Evolutionary conservation across 1,284 basidiomycete species (phyloP).

Genomic region (Phellinidium pouzarii): DNA sequence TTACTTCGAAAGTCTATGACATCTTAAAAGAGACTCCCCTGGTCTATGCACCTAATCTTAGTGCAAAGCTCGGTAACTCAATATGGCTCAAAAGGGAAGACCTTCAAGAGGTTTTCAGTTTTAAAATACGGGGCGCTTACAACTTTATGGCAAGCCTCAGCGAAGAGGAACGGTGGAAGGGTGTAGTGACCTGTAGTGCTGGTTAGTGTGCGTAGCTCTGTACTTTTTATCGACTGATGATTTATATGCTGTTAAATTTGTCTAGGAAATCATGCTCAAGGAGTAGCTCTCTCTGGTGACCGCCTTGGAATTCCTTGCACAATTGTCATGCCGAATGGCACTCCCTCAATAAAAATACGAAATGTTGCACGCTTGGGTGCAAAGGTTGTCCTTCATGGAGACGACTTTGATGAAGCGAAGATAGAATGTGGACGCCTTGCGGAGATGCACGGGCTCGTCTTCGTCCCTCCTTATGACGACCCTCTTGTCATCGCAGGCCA

Average conservation of each 20-base stretch:
- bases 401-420: slow-evolving; percentile 96
- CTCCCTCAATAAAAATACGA: slow-evolving; percentile 92
- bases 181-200: slow-evolving; percentile 96
- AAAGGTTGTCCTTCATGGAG: slow-evolving; percentile 88
- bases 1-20: slow-evolving; percentile 92
- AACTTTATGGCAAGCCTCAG: slow-evolving; percentile 95
- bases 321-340: slow-evolving; percentile 96
- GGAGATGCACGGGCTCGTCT: slow-evolving; percentile 68
- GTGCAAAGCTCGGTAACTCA: slow-evolving; percentile 82
- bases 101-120: slow-evolving; percentile 95
- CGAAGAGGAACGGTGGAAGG: slow-evolving; percentile 92
- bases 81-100: slow-evolving; percentile 96
- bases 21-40: slow-evolving; percentile 91
- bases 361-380: slow-evolving; percentile 93
- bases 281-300: slow-evolving; percentile 89
- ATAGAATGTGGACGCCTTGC: slow-evolving; percentile 88
- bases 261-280: slow-evolving; percentile 96
- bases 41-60: slow-evolving; percentile 81
- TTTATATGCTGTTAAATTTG: slow-evolving; percentile 13
- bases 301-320: slow-evolving; percentile 89
- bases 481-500: slow-evolving; percentile 97
- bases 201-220: slow-evolving; percentile 65
- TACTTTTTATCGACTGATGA: slow-evolving; percentile 17
- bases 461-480: slow-evolving; percentile 97
- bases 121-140: slow-evolving; percentile 98